Conservation (phyloP, 108 stramenopile genomes). For the Nannochloropsis granulata region DNA sequence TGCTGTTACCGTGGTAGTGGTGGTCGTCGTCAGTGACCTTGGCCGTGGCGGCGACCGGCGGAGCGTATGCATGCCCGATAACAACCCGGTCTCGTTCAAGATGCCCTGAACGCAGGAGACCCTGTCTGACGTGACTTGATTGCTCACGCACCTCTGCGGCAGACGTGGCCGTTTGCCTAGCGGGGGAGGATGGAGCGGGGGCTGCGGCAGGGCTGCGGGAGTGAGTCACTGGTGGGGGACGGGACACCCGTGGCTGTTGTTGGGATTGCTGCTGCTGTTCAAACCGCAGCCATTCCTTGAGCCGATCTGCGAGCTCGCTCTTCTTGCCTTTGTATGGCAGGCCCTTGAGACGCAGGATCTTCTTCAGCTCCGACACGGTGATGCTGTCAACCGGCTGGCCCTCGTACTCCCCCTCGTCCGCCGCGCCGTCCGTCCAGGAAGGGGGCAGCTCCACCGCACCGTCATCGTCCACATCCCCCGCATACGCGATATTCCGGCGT, state of each 20-base stretch:
- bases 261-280: background rate
- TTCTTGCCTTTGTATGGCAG: background rate
- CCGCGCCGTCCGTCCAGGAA: background rate
- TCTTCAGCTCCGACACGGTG: background rate
- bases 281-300: background rate
- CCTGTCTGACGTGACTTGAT: background rate
- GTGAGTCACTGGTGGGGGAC: background rate
- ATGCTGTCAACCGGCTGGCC: background rate
- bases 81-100: background rate
- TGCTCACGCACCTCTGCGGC: background rate
- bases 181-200: background rate
- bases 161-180: background rate
- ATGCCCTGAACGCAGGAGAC: background rate
- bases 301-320: background rate
- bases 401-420: background rate
- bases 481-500: background rate
- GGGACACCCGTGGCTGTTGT: too few relatives aligned
- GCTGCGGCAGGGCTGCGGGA: background rate
- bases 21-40: background rate
- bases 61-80: background rate
- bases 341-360: background rate
- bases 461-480: background rate
- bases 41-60: background rate
- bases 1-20: background rate
- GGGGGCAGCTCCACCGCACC: background rate